A percentile compares a stretch with the other conserved stretches of the same genome.
Conservation (phyloP, 345 rosid species). For the Bretschneidera sinensis region DNA sequence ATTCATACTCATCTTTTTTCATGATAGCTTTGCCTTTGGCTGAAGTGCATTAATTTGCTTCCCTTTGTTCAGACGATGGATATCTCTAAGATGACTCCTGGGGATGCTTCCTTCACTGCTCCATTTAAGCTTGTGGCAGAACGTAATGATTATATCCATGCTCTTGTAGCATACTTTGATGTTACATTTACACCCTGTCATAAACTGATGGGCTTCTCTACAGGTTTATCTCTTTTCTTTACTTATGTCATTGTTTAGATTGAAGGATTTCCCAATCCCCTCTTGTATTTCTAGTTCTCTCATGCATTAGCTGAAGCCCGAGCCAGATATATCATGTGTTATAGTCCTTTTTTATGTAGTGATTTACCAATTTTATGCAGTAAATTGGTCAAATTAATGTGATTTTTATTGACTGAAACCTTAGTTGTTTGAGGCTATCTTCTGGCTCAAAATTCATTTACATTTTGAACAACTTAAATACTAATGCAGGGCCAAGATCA, state of each 20-base stretch:
- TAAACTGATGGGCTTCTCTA: constrained; percentile 91
- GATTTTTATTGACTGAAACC: background rate
- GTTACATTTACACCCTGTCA: constrained; percentile 95
- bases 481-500: constrained; percentile 62
- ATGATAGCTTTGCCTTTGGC: constrained; percentile 7
- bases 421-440: background rate
- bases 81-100: constrained; percentile 88
- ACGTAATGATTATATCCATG: constrained; percentile 97
- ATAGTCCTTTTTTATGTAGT: background rate
- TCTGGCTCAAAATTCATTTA: background rate
- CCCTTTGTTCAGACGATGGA: constrained; percentile 74
- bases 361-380: background rate
- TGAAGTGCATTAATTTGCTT: constrained; percentile 13
- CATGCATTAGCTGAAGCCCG: background rate
- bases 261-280: no score
- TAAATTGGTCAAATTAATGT: background rate
- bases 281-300: no score
- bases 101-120: constrained; percentile 94
- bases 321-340: background rate
- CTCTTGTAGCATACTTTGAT: constrained; percentile 96
- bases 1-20: background rate
- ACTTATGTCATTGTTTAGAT: background rate
- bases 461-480: background rate
- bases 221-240: constrained; percentile 46
- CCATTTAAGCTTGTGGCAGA: constrained; percentile 92